These are phyloP conservation scores for Gossypium turneri DNA, from an alignment of 345 rosid genomes.

Conservation along the genomic window DNA sequence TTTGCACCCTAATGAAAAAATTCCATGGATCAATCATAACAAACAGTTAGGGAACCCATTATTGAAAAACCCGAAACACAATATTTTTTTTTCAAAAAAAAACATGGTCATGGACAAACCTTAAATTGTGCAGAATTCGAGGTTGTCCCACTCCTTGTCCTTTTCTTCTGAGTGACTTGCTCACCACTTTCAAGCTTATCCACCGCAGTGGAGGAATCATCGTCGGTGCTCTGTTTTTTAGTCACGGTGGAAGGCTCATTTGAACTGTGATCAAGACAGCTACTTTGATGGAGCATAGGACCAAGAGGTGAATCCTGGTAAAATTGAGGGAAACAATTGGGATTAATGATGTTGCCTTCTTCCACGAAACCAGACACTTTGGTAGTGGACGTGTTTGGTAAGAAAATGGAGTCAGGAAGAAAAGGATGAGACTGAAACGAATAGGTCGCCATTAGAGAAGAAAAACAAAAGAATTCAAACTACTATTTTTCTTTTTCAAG, in stretches of 20 bases:
- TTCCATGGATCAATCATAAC: neutral
- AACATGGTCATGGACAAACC: constrained; percentile 21
- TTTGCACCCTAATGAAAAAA: constrained; percentile 30
- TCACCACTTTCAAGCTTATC: constrained; percentile 42
- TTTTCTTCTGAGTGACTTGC: constrained; percentile 48
- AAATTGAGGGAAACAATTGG: constrained; percentile 27
- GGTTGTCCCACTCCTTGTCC: constrained; percentile 28
- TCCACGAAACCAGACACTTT: constrained; percentile 29
- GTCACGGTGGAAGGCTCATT: constrained; percentile 32
- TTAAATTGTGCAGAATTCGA: constrained; percentile 32
- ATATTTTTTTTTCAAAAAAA: too few relatives aligned
- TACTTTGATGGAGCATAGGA: constrained; percentile 10
- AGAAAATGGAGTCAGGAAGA: constrained; percentile 42
- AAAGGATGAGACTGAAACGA: constrained; percentile 45
- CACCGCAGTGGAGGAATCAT: constrained; percentile 31
- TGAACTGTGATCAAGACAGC: constrained; percentile 16
- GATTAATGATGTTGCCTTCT: constrained; percentile 18
- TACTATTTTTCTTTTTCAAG: neutral
- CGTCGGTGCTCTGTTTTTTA: constrained; percentile 42
- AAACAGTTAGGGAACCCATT: neutral
- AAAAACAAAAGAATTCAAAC: neutral
- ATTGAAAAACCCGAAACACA: too few relatives aligned
- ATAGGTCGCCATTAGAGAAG: constrained; percentile 54
- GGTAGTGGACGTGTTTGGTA: constrained; percentile 23
- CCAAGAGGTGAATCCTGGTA: constrained; percentile 20